These are phyloP conservation scores for Citrus cavaleriei DNA, from an alignment of 345 rosid genomes.

Conservation along the genomic window DNA sequence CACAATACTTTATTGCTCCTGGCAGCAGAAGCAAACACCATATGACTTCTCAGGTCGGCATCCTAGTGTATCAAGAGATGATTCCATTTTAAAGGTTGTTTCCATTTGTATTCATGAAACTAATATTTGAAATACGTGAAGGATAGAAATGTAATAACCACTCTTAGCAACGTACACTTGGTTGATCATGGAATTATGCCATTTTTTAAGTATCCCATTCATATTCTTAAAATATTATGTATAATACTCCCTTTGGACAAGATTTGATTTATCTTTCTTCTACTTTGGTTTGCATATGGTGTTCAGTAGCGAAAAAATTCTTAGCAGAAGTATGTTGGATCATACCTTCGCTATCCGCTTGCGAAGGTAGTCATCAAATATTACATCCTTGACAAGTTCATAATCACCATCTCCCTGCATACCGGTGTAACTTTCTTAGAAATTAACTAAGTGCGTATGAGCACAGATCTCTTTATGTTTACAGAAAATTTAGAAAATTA, in stretches of 20 bases:
- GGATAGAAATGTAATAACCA: background rate
- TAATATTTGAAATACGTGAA: background rate
- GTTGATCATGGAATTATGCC: background rate
- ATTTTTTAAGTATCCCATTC: background rate
- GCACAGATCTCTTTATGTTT: background rate
- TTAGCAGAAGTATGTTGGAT: background rate
- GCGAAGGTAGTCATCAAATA: slow-evolving; percentile 76
- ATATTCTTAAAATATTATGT: no score
- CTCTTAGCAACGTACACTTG: no score
- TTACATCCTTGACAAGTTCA: slow-evolving; percentile 83
- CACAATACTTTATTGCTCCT: background rate
- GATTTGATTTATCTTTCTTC: background rate
- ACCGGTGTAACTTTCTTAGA: background rate
- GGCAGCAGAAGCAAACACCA: background rate
- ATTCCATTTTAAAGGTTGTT: background rate
- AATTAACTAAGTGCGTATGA: background rate
- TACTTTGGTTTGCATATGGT: background rate
- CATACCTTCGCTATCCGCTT: slow-evolving; percentile 76
- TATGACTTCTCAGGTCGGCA: background rate
- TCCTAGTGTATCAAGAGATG: background rate
- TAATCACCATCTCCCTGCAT: slow-evolving; percentile 94
- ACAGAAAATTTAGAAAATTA: background rate
- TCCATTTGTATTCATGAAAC: background rate
- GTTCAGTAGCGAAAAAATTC: background rate
- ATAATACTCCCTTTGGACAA: background rate